Conservation (phyloP, 2,329 filamentous ascomycete species). For the Diplodia mutila region DNA sequence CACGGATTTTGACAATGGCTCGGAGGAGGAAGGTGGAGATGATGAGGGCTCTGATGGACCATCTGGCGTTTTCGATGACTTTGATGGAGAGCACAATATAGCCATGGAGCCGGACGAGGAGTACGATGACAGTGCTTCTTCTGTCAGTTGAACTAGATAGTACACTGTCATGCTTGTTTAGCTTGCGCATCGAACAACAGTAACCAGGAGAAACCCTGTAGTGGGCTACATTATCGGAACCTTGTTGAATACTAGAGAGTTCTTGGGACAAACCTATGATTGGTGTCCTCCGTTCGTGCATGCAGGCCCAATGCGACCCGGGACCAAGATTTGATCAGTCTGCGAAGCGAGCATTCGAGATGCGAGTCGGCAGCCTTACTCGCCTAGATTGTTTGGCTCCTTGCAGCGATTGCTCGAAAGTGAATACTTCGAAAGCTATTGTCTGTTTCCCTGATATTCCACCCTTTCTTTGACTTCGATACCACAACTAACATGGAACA, state of each 20-base stretch:
- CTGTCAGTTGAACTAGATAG: background rate
- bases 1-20: background rate
- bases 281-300: background rate
- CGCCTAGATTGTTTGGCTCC: no score
- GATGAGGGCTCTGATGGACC: background rate
- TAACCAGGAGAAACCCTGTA: background rate
- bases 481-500: no score
- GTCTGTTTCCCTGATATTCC: no score
- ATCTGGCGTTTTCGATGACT: background rate
- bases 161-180: background rate
- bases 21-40: background rate
- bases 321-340: background rate
- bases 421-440: no score
- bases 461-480: no score
- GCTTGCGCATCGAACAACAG: background rate
- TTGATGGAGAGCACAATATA: background rate
- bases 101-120: background rate
- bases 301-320: background rate
- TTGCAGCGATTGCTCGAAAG: no score
- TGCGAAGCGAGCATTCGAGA: no score
- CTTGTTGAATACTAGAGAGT: background rate
- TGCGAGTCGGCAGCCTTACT: no score
- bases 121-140: background rate
- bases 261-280: background rate
- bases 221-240: background rate